A percentile compares a stretch with the other conserved stretches of the same genome.
These are phyloP conservation scores for Saccharomycopsis sp. DNA, from an alignment of 805 yeast species.

Conservation along the genomic window DNA sequence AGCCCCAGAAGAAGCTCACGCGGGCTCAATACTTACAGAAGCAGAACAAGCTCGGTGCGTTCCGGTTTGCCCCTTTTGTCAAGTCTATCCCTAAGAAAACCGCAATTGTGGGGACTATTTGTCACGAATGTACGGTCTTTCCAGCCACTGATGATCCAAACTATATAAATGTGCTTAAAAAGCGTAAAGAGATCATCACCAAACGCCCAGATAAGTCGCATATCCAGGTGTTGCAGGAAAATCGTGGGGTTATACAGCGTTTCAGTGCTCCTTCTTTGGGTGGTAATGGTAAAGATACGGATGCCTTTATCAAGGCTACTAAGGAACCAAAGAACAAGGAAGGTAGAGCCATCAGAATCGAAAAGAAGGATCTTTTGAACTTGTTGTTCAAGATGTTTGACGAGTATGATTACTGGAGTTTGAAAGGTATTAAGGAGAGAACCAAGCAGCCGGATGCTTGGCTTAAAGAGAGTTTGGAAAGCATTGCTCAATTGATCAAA, in stretches of 20 bases:
- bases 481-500: constrained; percentile 81
- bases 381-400: constrained; percentile 83
- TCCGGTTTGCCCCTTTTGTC: constrained; percentile 67
- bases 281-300: constrained; percentile 49
- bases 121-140: constrained; percentile 85
- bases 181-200: constrained; percentile 42
- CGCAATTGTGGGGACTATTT: constrained; percentile 75
- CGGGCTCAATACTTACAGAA: constrained; percentile 11
- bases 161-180: constrained; percentile 56
- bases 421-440: constrained; percentile 88
- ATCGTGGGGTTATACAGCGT: constrained; percentile 62
- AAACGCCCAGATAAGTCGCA: constrained; percentile 48
- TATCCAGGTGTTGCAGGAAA: constrained; percentile 54
- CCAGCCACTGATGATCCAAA: constrained; percentile 72
- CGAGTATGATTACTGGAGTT: constrained; percentile 93
- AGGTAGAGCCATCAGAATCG: constrained; percentile 91
- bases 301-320: constrained; percentile 35
- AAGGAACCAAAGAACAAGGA: constrained; percentile 50
- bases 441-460: constrained; percentile 94
- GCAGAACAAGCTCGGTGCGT: constrained; percentile 24
- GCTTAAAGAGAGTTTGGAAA: constrained; percentile 82
- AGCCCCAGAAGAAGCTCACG: constrained; percentile 23
- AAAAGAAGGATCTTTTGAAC: constrained; percentile 85
- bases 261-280: constrained; percentile 44
- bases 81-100: constrained; percentile 88